Evolutionary conservation across 1,284 basidiomycete species (phyloP).

Genomic region (Cryptococcus sp.): DNA sequence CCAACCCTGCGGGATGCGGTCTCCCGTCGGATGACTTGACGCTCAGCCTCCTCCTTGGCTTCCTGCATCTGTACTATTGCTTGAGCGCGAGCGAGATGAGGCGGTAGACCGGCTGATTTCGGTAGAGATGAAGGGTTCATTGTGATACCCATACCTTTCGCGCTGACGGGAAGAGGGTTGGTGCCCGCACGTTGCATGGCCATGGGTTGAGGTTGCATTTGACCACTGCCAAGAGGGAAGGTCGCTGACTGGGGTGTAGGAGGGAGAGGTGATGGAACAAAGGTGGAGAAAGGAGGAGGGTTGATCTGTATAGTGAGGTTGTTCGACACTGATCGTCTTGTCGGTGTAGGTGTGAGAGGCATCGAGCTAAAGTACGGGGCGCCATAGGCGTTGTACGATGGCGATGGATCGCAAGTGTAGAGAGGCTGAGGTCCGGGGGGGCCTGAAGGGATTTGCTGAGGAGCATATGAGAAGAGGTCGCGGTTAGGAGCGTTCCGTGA

Average conservation of each 20-base stretch:
- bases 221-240: constrained; percentile 7
- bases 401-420: constrained; percentile 32
- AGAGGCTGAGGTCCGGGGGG: constrained; percentile 32
- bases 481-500: constrained; percentile 31
- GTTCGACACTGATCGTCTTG: constrained; percentile 8
- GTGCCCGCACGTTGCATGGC: constrained; percentile 37
- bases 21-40: constrained; percentile 22
- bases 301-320: constrained; percentile 34
- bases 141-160: constrained; percentile 15
- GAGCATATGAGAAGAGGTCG: constrained; percentile 38
- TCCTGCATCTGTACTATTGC: constrained; percentile 35
- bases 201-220: constrained; percentile 10
- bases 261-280: constrained; percentile 23
- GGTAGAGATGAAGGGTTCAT: constrained; percentile 9
- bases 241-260: constrained; percentile 35
- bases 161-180: constrained; percentile 29
- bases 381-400: constrained; percentile 19
- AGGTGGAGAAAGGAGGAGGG: constrained; percentile 27
- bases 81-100: constrained; percentile 33
- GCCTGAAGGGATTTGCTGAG: constrained; percentile 30
- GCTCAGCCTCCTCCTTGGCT: constrained; percentile 27
- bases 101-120: constrained; percentile 14
- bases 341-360: constrained; percentile 23
- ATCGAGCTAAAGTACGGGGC: constrained; percentile 16
- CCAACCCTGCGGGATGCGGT: constrained; percentile 25